A percentile compares a stretch with the other conserved stretches of the same genome.
Conservation (phyloP, 257 asterid genomes). For the Plantago major region DNA sequence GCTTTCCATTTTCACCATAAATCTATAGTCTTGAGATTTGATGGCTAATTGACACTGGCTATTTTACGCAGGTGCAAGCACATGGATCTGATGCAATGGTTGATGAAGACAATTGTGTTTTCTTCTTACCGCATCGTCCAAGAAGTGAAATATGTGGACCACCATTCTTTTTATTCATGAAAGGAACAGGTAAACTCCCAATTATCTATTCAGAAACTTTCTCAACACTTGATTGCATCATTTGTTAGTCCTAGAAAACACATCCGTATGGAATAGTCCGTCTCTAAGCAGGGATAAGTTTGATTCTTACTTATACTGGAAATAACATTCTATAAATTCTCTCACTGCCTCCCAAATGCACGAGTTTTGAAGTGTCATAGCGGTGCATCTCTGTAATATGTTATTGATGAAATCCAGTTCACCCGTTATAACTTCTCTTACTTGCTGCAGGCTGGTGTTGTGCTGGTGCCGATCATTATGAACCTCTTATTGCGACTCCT, state of each 20-base stretch:
- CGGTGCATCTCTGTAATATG: no score
- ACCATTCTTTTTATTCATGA: conserved; percentile 92
- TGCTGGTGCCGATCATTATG: conserved; percentile 96
- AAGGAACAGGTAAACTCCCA: conserved; percentile 73
- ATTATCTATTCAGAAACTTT: background rate
- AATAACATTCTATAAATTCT: background rate
- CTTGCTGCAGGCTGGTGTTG: conserved; percentile 79
- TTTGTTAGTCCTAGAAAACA: background rate
- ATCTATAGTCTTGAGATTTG: conserved; percentile 13
- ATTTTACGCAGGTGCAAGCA: conserved; percentile 69
- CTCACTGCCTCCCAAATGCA: no score
- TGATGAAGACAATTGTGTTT: conserved; percentile 86
- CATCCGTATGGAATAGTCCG: no score
- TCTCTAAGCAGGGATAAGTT: background rate
- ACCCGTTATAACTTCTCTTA: no score
- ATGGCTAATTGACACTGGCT: background rate
- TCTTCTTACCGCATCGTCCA: conserved; percentile 90
- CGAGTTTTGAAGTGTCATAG: no score
- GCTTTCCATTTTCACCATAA: background rate
- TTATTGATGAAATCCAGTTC: no score
- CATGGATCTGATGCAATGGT: conserved; percentile 99
- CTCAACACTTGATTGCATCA: no score
- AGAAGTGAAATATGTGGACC: conserved; percentile 80
- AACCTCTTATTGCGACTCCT: conserved; percentile 77
- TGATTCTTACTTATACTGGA: background rate